Base-by-base conservation (phyloP, 345 rosid genomes). In the Murraya paniculata region DNA sequence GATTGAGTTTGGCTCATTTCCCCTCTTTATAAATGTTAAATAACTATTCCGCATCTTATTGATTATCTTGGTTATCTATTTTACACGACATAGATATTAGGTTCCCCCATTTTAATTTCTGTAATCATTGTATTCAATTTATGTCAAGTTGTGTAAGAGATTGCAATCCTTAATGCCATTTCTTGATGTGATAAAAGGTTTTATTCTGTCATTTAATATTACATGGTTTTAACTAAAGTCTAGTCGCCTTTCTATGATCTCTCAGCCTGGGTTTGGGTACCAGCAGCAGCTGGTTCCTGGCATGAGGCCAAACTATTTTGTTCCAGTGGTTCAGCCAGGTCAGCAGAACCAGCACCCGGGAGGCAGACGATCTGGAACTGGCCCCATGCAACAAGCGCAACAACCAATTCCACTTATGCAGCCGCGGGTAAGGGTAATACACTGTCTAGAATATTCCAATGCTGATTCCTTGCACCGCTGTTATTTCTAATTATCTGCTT, bases 241-340 rank as follows among this genome's bases (percentile, higher is more conserved):
- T 76, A 18, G 50, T 50, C 33, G 30, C 53, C 35, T 27, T 50
- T 59, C 6, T 66, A 41, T 65, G 38, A 38, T 68, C 39, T 76
- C 67, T 64, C 86, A 93, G 97, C 90, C 93, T 72, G 97, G 95
- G 57, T 95, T 82, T 81, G 99, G 98, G 71, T 92, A 87, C 87
- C 97, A 95, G 80, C 99, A 91, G 84, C 98, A 92, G 85, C 90
- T 92, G 41, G 90, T 95, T 79, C 97, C 94, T 64, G 99, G 94
- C 25, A 91, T 95, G 97, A 89, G 93, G 82, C 79, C 79, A 22
- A 76, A 76, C 53, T 76, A 35, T 76, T 91, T 87, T 81, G 85
- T 93, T 87, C 98, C 95, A 31, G 90, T 95, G 98, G 98, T 90
- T 65, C 72, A 55, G 36, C 79, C 89, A 76, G 93, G 94, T 11